A percentile compares a stretch with the other conserved stretches of the same genome.
These are phyloP conservation scores for Rhynchosporium graminicola DNA, from an alignment of 2,329 filamentous ascomycete species.

Conservation along the genomic window DNA sequence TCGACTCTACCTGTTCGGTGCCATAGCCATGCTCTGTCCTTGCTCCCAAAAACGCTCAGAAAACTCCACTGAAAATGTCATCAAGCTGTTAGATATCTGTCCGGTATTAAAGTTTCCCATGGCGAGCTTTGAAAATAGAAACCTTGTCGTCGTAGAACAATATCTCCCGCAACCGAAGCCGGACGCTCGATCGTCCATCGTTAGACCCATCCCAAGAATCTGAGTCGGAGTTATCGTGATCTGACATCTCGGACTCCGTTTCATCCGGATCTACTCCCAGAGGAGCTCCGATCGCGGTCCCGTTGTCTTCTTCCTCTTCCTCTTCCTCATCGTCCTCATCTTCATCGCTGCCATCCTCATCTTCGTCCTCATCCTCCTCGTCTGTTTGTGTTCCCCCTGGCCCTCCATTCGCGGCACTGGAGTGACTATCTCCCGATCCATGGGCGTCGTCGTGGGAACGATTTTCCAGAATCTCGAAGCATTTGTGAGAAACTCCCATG, in stretches of 20 bases:
- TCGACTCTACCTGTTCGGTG: slow-evolving; percentile 15
- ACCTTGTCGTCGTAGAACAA: slow-evolving; percentile 84
- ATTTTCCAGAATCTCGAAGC: slow-evolving; percentile 77
- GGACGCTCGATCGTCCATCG: slow-evolving; percentile 43
- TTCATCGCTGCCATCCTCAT: slow-evolving; percentile 49
- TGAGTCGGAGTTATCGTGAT: slow-evolving; percentile 50
- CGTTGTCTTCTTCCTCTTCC: slow-evolving; percentile 44
- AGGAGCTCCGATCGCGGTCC: slow-evolving; percentile 36
- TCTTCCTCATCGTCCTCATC: slow-evolving; percentile 48
- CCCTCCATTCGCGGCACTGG: slow-evolving; percentile 41
- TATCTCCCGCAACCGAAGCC: slow-evolving; percentile 72
- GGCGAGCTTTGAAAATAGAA: slow-evolving; percentile 73
- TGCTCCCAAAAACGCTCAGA: slow-evolving; percentile 21
- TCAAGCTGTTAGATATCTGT: slow-evolving; percentile 1
- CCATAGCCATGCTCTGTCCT: slow-evolving; percentile 13
- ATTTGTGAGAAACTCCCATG: slow-evolving; percentile 73
- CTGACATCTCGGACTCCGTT: slow-evolving; percentile 42
- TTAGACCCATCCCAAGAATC: slow-evolving; percentile 54
- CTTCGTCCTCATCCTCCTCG: slow-evolving; percentile 50
- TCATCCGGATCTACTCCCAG: slow-evolving; percentile 42
- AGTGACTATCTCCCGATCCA: slow-evolving; percentile 32
- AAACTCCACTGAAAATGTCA: slow-evolving; percentile 18
- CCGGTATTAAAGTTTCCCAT: slow-evolving; percentile 34
- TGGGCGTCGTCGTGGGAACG: slow-evolving; percentile 48
- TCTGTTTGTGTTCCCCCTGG: slow-evolving; percentile 43